Evolutionary conservation across 2,329 filamentous ascomycete species (phyloP).

Genomic region (Colletotrichum magnum): DNA sequence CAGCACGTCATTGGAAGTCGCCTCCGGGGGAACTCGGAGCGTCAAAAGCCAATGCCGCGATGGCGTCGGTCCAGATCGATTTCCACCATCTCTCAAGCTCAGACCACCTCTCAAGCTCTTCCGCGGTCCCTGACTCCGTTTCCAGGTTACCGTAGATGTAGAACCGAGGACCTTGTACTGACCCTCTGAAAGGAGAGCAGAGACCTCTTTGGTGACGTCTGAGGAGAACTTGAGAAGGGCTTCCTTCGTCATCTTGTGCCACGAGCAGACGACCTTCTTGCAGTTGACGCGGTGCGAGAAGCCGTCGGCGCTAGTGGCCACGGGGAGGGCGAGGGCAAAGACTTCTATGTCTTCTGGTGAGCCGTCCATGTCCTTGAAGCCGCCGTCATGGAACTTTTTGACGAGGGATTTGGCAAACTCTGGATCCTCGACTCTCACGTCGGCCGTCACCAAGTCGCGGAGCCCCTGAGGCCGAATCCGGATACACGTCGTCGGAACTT

Average conservation of each 20-base stretch:
- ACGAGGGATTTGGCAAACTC: conserved; percentile 44
- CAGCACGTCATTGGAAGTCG: conserved; percentile 39
- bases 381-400: conserved; percentile 3
- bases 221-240: conserved; percentile 49
- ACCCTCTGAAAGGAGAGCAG: conserved; percentile 39
- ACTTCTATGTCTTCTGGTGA: neutral
- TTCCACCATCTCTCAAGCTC: no score
- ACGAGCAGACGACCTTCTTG: conserved; percentile 53
- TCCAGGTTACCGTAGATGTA: conserved; percentile 32
- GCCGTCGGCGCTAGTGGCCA: conserved; percentile 44
- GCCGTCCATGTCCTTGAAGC: conserved; percentile 12
- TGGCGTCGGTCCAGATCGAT: no score
- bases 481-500: conserved; percentile 27
- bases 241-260: conserved; percentile 49
- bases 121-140: conserved; percentile 21
- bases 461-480: neutral
- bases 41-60: conserved; percentile 44
- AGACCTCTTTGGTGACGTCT: conserved; percentile 42
- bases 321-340: conserved; percentile 31
- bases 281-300: conserved; percentile 50
- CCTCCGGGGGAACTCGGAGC: conserved; percentile 44
- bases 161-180: conserved; percentile 44
- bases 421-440: conserved; percentile 46
- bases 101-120: no score
- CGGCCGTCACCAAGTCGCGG: conserved; percentile 39